phyloP scores from a whole-genome alignment of 1,284 basidiomycete genomes.

The Ustilago xerochloae region DNA sequence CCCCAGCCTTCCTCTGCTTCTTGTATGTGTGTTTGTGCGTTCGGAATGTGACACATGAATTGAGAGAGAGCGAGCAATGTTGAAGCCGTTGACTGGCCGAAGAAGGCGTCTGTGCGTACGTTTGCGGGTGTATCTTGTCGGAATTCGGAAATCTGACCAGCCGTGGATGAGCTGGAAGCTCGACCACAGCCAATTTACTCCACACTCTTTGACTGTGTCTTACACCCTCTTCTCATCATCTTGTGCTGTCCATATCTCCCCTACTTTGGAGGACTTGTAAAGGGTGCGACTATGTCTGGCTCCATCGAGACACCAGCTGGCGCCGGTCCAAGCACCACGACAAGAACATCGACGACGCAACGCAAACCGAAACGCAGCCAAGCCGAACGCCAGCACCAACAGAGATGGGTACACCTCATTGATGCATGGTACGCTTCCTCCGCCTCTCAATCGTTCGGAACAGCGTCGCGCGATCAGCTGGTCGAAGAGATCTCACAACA shows the following conservation, averaged over 20 bases:
- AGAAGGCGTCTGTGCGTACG: not conserved
- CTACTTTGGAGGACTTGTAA: not conserved
- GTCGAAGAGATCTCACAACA: slow-evolving; percentile 36
- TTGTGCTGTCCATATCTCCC: not conserved
- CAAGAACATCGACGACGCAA: not conserved
- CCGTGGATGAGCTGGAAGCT: slow-evolving; percentile 1
- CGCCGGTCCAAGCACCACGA: slow-evolving; percentile 10
- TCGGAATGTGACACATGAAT: not conserved
- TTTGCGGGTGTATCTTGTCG: not conserved
- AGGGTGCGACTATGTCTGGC: not conserved
- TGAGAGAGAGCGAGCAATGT: no score
- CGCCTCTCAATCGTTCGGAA: not conserved
- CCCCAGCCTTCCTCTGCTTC: not conserved
- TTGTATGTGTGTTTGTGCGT: no score
- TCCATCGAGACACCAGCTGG: not conserved
- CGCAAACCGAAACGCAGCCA: not conserved
- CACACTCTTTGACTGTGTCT: no score
- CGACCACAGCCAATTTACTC: not conserved
- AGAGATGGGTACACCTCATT: slow-evolving; percentile 37
- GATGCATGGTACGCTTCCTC: slow-evolving; percentile 23
- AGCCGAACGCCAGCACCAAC: slow-evolving; percentile 5
- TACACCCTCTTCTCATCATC: not conserved
- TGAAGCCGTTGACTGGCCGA: no score
- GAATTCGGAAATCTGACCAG: not conserved
- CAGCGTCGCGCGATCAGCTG: slow-evolving; percentile 14